A percentile compares a stretch with the other conserved stretches of the same genome.
Evolutionary conservation across 441 rosid genomes (phyloP).

Genomic region (Pelargonium australe): DNA sequence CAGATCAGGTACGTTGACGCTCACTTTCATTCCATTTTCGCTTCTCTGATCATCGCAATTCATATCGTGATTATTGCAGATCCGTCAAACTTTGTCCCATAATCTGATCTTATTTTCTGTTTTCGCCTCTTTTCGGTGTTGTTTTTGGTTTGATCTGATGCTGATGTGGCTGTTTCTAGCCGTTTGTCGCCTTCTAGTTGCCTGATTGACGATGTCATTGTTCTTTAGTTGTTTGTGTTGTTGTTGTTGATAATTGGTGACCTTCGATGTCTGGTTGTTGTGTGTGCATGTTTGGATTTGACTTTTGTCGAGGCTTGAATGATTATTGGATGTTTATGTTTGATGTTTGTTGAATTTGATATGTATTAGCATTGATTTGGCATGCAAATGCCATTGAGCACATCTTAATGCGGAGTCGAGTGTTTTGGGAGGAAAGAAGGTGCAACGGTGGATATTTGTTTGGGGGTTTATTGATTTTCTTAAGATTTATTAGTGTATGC

Average conservation of each 20-base stretch:
- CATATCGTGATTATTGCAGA: neutral
- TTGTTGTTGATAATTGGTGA: neutral
- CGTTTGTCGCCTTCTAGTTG: neutral
- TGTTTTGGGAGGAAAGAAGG: neutral
- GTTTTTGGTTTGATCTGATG: neutral
- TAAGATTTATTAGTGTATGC: neutral
- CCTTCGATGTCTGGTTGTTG: neutral
- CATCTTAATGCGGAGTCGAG: neutral
- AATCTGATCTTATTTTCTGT: neutral
- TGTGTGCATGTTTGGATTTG: neutral
- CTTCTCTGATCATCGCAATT: neutral
- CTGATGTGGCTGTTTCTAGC: neutral
- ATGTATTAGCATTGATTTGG: neutral
- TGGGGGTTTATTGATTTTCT: neutral
- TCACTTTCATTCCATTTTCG: neutral
- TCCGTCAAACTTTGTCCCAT: neutral
- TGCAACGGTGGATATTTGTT: neutral
- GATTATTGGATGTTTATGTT: neutral
- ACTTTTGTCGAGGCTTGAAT: neutral
- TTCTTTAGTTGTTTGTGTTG: neutral
- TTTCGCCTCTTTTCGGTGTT: neutral
- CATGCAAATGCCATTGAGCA: neutral
- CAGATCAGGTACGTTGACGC: conserved; percentile 9
- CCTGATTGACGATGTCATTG: conserved; percentile 1
- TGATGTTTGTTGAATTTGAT: neutral